Percentiles rank a stretch among this genome's conserved stretches.
phyloP scores from a whole-genome alignment of 805 yeast genomes.

The Myxozyma sirexii region DNA sequence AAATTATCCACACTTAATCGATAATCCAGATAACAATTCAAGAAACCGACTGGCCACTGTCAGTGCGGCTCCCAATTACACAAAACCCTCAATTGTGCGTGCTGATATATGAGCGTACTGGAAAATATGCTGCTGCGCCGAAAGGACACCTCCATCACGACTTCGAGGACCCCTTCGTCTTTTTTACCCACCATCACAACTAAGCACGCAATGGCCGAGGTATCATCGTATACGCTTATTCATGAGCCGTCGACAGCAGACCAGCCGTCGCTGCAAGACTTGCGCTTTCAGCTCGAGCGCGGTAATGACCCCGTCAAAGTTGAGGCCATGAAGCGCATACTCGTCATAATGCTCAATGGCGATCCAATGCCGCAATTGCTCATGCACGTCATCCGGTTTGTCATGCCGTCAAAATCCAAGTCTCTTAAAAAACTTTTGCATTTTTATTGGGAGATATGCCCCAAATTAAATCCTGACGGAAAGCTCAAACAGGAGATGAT shows the following conservation, averaged over 20 bases:
- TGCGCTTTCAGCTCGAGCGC: slow-evolving; percentile 77
- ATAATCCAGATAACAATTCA: too few species aligned
- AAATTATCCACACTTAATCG: too few species aligned
- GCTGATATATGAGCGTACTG: slow-evolving; percentile 8
- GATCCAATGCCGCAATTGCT: slow-evolving; percentile 88
- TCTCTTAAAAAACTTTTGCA: slow-evolving; percentile 88
- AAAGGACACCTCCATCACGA: slow-evolving; percentile 8
- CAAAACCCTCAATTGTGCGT: neutral
- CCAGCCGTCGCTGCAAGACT: slow-evolving; percentile 63
- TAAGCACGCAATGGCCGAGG: slow-evolving; percentile 27
- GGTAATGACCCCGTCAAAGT: slow-evolving; percentile 87
- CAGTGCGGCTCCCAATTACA: too few species aligned
- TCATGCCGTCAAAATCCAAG: slow-evolving; percentile 93
- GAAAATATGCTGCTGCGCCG: slow-evolving; percentile 9
- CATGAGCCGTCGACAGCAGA: slow-evolving; percentile 39
- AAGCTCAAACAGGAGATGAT: slow-evolving; percentile 98
- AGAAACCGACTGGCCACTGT: too few species aligned
- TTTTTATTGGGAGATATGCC: slow-evolving; percentile 97
- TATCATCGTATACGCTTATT: slow-evolving; percentile 31
- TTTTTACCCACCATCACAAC: neutral
- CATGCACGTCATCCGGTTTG: slow-evolving; percentile 96
- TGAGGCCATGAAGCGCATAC: slow-evolving; percentile 84
- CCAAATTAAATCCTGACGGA: slow-evolving; percentile 84
- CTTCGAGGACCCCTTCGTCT: slow-evolving; percentile 1
- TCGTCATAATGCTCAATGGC: slow-evolving; percentile 86